phyloP scores from a whole-genome alignment of 1,284 basidiomycete species.

The Termitomyces sp. region DNA sequence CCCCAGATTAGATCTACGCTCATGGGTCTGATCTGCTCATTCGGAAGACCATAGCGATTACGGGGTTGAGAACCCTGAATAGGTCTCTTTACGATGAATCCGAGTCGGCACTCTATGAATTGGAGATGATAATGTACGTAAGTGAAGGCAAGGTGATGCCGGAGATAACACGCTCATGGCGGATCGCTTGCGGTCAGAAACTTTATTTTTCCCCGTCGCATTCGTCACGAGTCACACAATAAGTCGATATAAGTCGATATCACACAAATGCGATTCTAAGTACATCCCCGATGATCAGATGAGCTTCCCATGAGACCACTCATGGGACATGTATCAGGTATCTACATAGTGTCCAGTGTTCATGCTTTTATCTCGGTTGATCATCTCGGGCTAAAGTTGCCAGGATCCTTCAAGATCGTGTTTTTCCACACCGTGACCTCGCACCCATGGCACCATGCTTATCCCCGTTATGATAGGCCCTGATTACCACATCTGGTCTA shows the following conservation, averaged over 20 bases:
- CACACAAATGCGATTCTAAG: neutral
- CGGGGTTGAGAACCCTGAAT: neutral
- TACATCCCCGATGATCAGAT: constrained; percentile 12
- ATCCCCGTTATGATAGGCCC: constrained; percentile 12
- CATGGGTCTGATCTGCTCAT: neutral
- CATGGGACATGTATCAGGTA: constrained; percentile 8
- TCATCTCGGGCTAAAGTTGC: neutral
- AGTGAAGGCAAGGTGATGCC: neutral
- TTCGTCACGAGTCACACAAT: neutral
- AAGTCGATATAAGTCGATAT: neutral
- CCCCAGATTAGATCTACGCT: neutral
- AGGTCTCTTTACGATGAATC: neutral
- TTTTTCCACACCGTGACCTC: constrained; percentile 7
- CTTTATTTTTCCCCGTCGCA: constrained; percentile 9
- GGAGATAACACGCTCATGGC: constrained; percentile 10
- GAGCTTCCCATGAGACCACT: constrained; percentile 9
- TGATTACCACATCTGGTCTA: constrained; percentile 11
- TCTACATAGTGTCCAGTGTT: neutral
- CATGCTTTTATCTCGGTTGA: neutral
- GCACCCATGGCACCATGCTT: neutral
- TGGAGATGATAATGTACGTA: neutral
- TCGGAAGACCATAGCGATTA: neutral
- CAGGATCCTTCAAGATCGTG: neutral
- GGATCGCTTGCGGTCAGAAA: constrained; percentile 12
- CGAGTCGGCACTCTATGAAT: neutral